Evolutionary conservation across 805 yeast genomes (phyloP).

Genomic region (Ogataea pini): DNA sequence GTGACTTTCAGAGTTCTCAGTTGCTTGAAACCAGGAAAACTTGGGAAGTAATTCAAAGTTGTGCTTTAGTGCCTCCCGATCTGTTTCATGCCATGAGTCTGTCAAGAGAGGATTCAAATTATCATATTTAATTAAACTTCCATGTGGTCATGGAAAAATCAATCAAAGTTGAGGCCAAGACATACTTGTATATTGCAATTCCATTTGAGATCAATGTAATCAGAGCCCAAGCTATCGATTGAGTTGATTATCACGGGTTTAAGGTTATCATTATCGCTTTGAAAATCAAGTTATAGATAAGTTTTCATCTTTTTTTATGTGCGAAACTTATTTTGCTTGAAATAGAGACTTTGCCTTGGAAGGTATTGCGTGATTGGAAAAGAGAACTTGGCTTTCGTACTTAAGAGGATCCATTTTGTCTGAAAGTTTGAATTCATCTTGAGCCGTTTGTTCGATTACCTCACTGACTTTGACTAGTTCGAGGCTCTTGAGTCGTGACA

Average conservation of each 20-base stretch:
- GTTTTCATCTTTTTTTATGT: constrained; percentile 14
- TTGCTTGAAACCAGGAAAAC: constrained; percentile 12
- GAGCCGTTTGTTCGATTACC: not conserved
- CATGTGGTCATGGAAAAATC: constrained; percentile 12
- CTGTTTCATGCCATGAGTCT: constrained; percentile 25
- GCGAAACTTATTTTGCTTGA: constrained; percentile 14
- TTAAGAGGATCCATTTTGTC: constrained; percentile 16
- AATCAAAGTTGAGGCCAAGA: constrained; percentile 7
- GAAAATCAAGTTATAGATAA: constrained; percentile 25
- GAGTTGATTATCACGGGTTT: constrained; percentile 17
- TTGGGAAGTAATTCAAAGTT: constrained; percentile 7
- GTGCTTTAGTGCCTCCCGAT: constrained; percentile 12
- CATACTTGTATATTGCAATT: constrained; percentile 14
- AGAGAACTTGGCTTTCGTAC: constrained; percentile 14
- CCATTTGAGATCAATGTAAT: constrained; percentile 27
- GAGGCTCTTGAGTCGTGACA: constrained; percentile 18
- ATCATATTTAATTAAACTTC: constrained; percentile 14
- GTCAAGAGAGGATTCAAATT: constrained; percentile 22
- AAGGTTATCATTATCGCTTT: constrained; percentile 20
- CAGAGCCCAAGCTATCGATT: constrained; percentile 14
- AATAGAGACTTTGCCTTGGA: constrained; percentile 5
- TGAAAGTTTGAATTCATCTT: constrained; percentile 18
- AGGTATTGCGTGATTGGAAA: not conserved
- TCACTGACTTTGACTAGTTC: constrained; percentile 25
- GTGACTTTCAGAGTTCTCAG: constrained; percentile 24